A percentile compares a stretch with the other conserved stretches of the same genome.
These are phyloP conservation scores for Botrytis sinoallii DNA, from an alignment of 2,329 filamentous ascomycete species.

Conservation along the genomic window DNA sequence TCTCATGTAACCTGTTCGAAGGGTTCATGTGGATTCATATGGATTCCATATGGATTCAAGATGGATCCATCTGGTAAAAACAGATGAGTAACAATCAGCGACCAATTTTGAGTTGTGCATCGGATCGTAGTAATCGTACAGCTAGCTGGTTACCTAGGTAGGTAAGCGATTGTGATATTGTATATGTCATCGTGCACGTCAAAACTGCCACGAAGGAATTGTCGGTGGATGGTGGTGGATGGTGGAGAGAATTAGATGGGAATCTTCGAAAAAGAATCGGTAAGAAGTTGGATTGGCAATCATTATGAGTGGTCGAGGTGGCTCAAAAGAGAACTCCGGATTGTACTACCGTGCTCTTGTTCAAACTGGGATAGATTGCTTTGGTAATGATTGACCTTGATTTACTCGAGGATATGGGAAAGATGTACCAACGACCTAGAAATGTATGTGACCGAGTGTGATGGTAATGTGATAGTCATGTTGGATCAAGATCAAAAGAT, in stretches of 20 bases:
- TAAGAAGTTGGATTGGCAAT: background rate
- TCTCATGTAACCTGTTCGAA: background rate
- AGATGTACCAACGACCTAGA: background rate
- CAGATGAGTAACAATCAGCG: background rate
- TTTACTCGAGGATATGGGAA: background rate
- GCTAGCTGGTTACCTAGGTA: background rate
- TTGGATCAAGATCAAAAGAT: background rate
- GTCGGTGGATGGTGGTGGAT: background rate
- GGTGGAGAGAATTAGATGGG: conserved; percentile 2
- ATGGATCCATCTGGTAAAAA: background rate
- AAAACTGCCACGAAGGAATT: conserved; percentile 11
- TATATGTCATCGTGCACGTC: conserved; percentile 14
- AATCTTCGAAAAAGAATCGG: conserved; percentile 2
- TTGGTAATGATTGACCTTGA: background rate
- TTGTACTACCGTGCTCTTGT: background rate
- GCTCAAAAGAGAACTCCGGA: background rate
- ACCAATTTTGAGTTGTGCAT: background rate
- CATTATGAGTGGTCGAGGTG: background rate
- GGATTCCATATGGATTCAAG: background rate
- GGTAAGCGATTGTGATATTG: background rate
- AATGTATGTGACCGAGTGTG: background rate
- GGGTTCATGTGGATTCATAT: background rate
- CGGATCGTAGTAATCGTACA: background rate
- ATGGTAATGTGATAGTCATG: background rate
- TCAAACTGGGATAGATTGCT: background rate